Base-by-base conservation (phyloP, 345 rosid genomes). In the Pugionium dolabratum region DNA sequence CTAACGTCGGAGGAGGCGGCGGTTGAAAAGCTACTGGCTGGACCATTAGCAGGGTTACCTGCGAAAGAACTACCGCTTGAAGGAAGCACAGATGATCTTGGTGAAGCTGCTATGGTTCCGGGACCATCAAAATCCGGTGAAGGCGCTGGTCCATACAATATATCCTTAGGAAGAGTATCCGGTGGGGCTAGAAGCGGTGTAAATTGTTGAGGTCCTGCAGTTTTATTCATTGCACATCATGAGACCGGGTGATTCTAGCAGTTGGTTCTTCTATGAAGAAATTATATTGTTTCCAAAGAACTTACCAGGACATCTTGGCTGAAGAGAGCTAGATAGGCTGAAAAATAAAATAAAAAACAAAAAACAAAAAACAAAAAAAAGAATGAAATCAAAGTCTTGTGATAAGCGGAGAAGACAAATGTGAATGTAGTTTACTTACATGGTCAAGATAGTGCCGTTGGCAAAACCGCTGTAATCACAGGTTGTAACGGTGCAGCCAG, bases 271-370 rank as follows among this genome's bases (percentile, higher is more conserved):
- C 18, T 6, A 7, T 18, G 35, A 26, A 37, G 33, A 8, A 4
- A 55, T 7, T 63, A 47, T 37, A 18, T 18, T 18, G 18, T 18
- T 18, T 18, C 18, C 18, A 18, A 18, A 18, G 18, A 18, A 46
- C 52, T 72, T 70, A 93, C 98, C 98, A 72, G 97, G 93, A 53
- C 97, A 93, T 49, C 82, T 83, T 7, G 98, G 98, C 76, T 86
- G 94, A 47, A 93, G 97, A 66, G 84, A 85, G 48, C 80, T 79
- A 10, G 90, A 87, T 76, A 92, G 66, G 82, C 98, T 92, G 81
- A 70, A 76, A 27, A 45, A 37, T 18, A 36, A 60, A 43, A n/a
- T n/a, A n/a, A n/a, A n/a, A n/a, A n/a, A n/a, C n/a, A n/a, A n/a
- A n/a, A n/a, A n/a, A n/a, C n/a, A n/a, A n/a, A n/a, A n/a, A n/a